A percentile compares a stretch with the other conserved stretches of the same genome.
These are phyloP conservation scores for Ampelomyces quisqualis DNA, from an alignment of 2,329 filamentous ascomycete genomes.

Conservation along the genomic window DNA sequence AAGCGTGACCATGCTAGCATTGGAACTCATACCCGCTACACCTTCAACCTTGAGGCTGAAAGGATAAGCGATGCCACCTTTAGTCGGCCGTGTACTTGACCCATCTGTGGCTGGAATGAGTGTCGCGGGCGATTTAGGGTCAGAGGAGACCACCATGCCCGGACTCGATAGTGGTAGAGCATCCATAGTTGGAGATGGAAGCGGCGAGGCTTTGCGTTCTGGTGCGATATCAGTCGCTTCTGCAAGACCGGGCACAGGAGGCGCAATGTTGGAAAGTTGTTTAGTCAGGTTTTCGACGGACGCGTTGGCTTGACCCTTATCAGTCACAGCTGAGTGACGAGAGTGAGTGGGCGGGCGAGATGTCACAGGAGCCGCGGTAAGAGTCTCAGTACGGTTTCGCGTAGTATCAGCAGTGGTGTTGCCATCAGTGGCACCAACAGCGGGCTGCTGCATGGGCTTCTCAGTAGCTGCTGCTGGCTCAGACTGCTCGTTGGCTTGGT, in stretches of 20 bases:
- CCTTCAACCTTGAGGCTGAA: constrained; percentile 64
- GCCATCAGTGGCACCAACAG: constrained; percentile 41
- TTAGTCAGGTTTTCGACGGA: constrained; percentile 25
- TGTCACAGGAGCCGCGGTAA: constrained; percentile 5
- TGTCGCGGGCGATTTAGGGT: constrained; percentile 36
- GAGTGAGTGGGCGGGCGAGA: constrained; percentile 32
- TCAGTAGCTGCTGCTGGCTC: constrained; percentile 32
- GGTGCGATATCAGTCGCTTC: constrained; percentile 33
- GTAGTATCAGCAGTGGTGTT: constrained; percentile 5
- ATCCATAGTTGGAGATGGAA: constrained; percentile 19
- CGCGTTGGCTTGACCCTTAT: constrained; percentile 32
- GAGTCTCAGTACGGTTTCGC: constrained; percentile 10
- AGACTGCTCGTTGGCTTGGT: constrained; percentile 19
- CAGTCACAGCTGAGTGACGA: constrained; percentile 35
- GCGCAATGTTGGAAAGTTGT: constrained; percentile 12
- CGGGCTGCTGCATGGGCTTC: constrained; percentile 5
- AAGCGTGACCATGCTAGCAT: constrained; percentile 70
- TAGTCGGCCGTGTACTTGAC: constrained; percentile 64
- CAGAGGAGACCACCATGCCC: constrained; percentile 23
- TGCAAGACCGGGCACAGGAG: constrained; percentile 24
- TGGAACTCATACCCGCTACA: constrained; percentile 50
- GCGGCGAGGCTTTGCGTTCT: constrained; percentile 27
- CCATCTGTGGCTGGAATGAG: constrained; percentile 51
- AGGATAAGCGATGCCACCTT: constrained; percentile 70
- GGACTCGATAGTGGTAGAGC: constrained; percentile 1